Conservation (phyloP, 371 early-diverging fungal species). For the Actinomortierella wolfii region DNA sequence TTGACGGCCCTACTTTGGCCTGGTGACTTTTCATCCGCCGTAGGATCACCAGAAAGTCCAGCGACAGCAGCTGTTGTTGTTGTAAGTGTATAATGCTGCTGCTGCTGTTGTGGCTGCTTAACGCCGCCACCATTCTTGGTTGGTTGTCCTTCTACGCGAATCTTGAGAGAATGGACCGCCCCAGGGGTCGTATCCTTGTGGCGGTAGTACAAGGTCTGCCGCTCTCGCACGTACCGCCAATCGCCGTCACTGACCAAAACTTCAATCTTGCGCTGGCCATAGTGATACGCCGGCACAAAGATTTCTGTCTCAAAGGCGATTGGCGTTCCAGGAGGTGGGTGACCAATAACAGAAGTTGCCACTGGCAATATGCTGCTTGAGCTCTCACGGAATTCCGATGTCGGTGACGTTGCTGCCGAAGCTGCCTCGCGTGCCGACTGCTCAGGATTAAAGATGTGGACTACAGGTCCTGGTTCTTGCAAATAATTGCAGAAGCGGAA, state of each 20-base stretch:
- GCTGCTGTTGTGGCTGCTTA: background rate
- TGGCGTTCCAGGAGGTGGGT: slow-evolving; percentile 20
- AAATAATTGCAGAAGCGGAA: slow-evolving; percentile 53
- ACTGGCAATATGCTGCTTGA: no score
- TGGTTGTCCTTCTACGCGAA: slow-evolving; percentile 3
- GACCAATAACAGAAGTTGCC: slow-evolving; percentile 15
- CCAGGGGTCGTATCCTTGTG: slow-evolving; percentile 27
- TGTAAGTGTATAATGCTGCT: slow-evolving; percentile 3
- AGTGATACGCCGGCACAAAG: slow-evolving; percentile 77
- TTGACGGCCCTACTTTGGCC: background rate
- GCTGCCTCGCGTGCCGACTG: background rate
- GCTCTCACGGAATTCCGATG: no score
- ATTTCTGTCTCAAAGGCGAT: slow-evolving; percentile 62
- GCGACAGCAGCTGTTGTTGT: background rate
- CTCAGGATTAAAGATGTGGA: slow-evolving; percentile 23
- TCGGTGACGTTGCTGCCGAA: background rate
- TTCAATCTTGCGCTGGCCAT: slow-evolving; percentile 49
- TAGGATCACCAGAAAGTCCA: no score
- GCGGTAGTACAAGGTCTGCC: slow-evolving; percentile 68
- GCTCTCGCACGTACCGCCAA: slow-evolving; percentile 65
- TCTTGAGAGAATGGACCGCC: slow-evolving; percentile 27
- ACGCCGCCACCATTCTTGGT: background rate
- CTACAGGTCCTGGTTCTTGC: slow-evolving; percentile 19
- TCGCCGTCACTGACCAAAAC: slow-evolving; percentile 67
- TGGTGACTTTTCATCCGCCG: no score